phyloP scores from a whole-genome alignment of 1,139 yeast genomes.

The Yamadazyma triangularis region DNA sequence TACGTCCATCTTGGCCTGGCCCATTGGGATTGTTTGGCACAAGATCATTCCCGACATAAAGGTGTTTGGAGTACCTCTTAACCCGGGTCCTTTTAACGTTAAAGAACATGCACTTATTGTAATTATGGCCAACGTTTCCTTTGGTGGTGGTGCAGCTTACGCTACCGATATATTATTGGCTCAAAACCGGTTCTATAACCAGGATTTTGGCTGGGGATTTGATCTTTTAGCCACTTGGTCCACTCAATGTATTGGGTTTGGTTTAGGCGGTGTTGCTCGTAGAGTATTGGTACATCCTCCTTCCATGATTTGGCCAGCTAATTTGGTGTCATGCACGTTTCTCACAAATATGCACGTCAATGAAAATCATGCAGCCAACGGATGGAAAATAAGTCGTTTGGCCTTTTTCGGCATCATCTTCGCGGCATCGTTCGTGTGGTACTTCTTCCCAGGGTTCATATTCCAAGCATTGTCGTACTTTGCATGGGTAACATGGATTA shows the following conservation, averaged over 20 bases:
- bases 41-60: conserved; percentile 36
- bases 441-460: conserved; percentile 42
- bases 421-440: conserved; percentile 27
- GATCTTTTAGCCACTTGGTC: conserved; percentile 47
- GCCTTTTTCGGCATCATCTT: conserved; percentile 27
- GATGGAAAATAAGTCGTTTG: conserved; percentile 38
- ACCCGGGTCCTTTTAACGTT: conserved; percentile 53
- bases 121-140: conserved; percentile 34
- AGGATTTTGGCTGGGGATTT: conserved; percentile 36
- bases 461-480: conserved; percentile 33
- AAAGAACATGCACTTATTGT: conserved; percentile 64
- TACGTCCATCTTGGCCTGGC: conserved; percentile 59
- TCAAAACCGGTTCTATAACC: conserved; percentile 32
- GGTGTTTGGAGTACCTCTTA: conserved; percentile 40
- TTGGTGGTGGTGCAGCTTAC: conserved; percentile 23
- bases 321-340: conserved; percentile 41
- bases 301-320: conserved; percentile 65
- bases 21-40: conserved; percentile 45
- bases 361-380: conserved; percentile 50
- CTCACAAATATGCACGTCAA: conserved; percentile 59
- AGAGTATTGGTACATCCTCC: conserved; percentile 58
- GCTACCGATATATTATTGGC: not conserved
- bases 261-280: conserved; percentile 57
- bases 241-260: conserved; percentile 61
- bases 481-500: conserved; percentile 41